Evolutionary conservation across 169 alveolate species (phyloP).

Genomic region (Cryptosporidium andersoni): DNA sequence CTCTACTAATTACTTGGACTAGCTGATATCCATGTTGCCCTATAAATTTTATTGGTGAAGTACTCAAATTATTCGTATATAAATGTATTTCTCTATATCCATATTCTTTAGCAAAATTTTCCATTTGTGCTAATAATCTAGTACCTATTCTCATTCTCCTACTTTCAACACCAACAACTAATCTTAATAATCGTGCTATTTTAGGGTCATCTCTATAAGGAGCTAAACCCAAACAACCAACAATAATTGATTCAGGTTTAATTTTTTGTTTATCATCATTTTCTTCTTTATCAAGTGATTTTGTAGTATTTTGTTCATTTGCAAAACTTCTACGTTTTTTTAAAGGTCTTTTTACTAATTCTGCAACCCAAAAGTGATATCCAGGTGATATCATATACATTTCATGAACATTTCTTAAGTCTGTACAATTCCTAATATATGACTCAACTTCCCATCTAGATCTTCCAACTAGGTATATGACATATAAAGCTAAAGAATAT

Average conservation of each 20-base stretch:
- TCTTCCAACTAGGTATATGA: conserved; percentile 82
- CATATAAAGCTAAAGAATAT: conserved; percentile 77
- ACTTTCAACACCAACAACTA: conserved; percentile 84
- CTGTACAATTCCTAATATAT: conserved; percentile 87
- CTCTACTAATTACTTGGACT: conserved; percentile 85
- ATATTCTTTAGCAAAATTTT: conserved; percentile 82
- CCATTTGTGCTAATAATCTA: conserved; percentile 84
- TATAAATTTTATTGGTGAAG: conserved; percentile 84
- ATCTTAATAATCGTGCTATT: conserved; percentile 85
- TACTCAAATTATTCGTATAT: conserved; percentile 85
- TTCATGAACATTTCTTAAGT: conserved; percentile 81
- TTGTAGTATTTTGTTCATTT: conserved; percentile 13
- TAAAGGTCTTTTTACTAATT: conserved; percentile 76
- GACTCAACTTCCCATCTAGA: conserved; percentile 85
- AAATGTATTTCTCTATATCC: conserved; percentile 86
- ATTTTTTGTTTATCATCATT: conserved; percentile 28
- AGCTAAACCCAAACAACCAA: conserved; percentile 86
- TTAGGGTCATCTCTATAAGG: conserved; percentile 82
- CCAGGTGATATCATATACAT: conserved; percentile 80
- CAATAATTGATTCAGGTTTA: conserved; percentile 74
- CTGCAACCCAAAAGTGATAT: conserved; percentile 89
- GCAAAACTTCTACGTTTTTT: conserved; percentile 74
- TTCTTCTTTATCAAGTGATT: conserved; percentile 21
- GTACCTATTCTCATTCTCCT: conserved; percentile 88
- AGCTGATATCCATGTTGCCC: conserved; percentile 85